A percentile compares a stretch with the other conserved stretches of the same genome.
phyloP scores from a whole-genome alignment of 345 rosid genomes.

The Eucalyptus polybractea region DNA sequence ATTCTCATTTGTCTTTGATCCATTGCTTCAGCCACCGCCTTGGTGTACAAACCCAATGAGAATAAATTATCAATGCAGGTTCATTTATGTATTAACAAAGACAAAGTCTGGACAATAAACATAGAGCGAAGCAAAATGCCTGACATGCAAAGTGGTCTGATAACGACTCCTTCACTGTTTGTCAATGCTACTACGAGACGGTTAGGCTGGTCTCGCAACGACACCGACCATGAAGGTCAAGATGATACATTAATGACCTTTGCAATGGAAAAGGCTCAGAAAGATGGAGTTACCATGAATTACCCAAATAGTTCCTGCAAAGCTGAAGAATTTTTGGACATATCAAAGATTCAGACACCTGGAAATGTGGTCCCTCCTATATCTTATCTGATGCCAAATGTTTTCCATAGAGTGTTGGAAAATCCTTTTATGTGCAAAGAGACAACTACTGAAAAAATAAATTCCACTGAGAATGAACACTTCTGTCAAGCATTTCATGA shows the following conservation, averaged over 20 bases:
- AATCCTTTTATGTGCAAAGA: not conserved
- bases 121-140: not conserved
- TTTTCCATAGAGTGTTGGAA: not conserved
- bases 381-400: slow-evolving; percentile 2
- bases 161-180: slow-evolving; percentile 5
- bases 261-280: not conserved
- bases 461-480: not conserved
- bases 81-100: slow-evolving; percentile 3
- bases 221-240: not conserved
- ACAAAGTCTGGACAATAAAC: not conserved
- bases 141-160: not conserved
- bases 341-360: not conserved
- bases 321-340: not conserved
- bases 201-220: not conserved
- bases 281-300: not conserved
- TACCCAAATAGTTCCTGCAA: not conserved
- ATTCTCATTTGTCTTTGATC: not conserved
- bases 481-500: not conserved
- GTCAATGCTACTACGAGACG: slow-evolving; percentile 8
- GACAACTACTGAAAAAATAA: not conserved
- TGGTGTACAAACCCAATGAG: not conserved
- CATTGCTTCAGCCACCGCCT: not conserved
- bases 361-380: slow-evolving; percentile 2
- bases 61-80: slow-evolving; percentile 12
- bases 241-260: not conserved